Evolutionary conservation across 257 asterid species (phyloP), one percentile per base, ranked within the genome.

Genomic region (Gynochthodes officinalis): DNA sequence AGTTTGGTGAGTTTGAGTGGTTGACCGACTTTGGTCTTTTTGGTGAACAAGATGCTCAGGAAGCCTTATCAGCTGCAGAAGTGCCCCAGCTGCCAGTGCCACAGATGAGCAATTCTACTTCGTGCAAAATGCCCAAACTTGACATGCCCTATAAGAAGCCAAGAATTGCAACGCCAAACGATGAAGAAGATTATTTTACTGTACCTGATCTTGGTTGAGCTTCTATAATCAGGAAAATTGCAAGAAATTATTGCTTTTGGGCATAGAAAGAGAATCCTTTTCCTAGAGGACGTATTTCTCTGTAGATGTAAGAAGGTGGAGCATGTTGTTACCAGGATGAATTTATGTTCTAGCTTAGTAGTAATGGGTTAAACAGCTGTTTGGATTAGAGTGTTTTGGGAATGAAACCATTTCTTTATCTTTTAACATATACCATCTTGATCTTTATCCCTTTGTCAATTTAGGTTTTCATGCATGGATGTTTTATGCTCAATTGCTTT

Each of bases 161-260:
- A 1, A 84, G 98, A 63, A 64, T 88, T 7, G 96, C 87, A 67
- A 57, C 75, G 50, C 85, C 75, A 7, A 93, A 87, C 21, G 98
- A 89, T 0, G 92, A 86, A 6, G 95, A 91, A 33, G 99, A 89
- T 82, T 84, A 67, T 35, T 90, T 91, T 85, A 88, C 89, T 0
- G 96, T 91, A 46, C 99, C 99, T 58, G 97, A 94, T 87, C 97
- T 94, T 77, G 97, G 98, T 75, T 91, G 84, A 89, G 65, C 74
- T 52, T 50, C 39, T n/a, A 27, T 61, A 66, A n/a, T 1, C 46
- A 2, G 52, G 70, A 62, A 32, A 30, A 72, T n/a, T 1, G 2
- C 3, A 43, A 9, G 19, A 37, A 11, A 52, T 40, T 16, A 13
- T 62, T n/a, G 49, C 54, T 35, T 49, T 19, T 59, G 23, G 18